phyloP scores from a whole-genome alignment of 345 rosid genomes.

The Lepidium didymum region DNA sequence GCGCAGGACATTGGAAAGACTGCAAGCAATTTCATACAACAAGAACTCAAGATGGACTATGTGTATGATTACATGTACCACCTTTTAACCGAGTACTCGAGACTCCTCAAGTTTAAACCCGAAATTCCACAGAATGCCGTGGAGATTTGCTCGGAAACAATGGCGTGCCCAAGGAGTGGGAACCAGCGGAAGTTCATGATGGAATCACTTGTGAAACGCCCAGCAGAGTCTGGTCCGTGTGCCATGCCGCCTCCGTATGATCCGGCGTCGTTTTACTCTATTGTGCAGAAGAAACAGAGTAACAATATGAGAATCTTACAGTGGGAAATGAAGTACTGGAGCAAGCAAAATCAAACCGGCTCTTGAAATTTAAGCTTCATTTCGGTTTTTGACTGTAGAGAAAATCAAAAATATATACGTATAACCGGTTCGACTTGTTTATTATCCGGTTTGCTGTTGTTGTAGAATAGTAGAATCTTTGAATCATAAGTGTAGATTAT shows the following conservation, averaged over 20 bases:
- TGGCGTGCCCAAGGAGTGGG: conserved; percentile 54
- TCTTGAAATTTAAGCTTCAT: background rate
- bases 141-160: conserved; percentile 49
- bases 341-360: conserved; percentile 30
- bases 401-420: background rate
- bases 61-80: conserved; percentile 83
- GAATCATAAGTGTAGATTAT: background rate
- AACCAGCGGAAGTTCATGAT: conserved; percentile 45
- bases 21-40: conserved; percentile 43
- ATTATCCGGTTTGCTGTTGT: background rate
- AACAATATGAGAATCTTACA: conserved; percentile 6
- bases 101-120: conserved; percentile 55
- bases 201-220: conserved; percentile 60
- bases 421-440: background rate
- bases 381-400: background rate
- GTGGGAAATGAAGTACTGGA: conserved; percentile 46
- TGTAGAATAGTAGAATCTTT: conserved; percentile 3
- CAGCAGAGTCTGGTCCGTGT: conserved; percentile 55
- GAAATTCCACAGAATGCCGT: conserved; percentile 36
- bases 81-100: conserved; percentile 57
- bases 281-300: conserved; percentile 31
- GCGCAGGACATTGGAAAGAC: conserved; percentile 59
- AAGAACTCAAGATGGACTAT: conserved; percentile 54
- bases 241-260: conserved; percentile 54
- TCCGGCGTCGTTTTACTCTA: conserved; percentile 32